Evolutionary conservation across 495 filamentous ascomycete genomes (phyloP).

Genomic region (Glonium stellatum): DNA sequence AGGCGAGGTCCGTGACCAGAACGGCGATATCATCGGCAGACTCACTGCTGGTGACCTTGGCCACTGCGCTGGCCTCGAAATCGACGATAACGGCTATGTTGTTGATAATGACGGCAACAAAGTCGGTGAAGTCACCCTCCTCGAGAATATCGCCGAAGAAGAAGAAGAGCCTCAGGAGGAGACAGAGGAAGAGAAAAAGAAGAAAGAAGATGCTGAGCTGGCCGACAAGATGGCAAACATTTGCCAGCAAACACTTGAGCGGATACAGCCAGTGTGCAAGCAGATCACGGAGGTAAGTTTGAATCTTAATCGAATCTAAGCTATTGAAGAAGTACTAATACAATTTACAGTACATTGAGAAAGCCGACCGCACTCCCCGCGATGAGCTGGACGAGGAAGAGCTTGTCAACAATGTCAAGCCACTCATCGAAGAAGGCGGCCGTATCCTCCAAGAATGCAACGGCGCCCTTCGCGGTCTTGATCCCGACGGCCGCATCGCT

Average conservation of each 20-base stretch:
- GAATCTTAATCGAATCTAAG: constrained; percentile 7
- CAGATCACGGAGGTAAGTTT: constrained; percentile 72
- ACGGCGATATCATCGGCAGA: constrained; percentile 74
- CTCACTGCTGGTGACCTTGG: constrained; percentile 67
- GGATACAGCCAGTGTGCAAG: constrained; percentile 76
- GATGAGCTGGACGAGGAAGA: constrained; percentile 89
- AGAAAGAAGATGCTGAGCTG: constrained; percentile 63
- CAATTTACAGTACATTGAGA: constrained; percentile 57
- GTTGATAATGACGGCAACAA: constrained; percentile 74
- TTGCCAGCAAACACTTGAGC: constrained; percentile 72
- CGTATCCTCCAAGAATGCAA: constrained; percentile 81
- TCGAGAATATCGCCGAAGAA: constrained; percentile 61
- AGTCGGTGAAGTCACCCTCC: constrained; percentile 70
- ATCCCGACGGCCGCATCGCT: constrained; percentile 80
- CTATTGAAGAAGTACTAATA: constrained; percentile 14
- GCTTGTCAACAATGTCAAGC: constrained; percentile 77
- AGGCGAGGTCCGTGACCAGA: constrained; percentile 72
- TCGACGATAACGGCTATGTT: constrained; percentile 82
- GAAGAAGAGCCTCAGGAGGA: constrained; percentile 48
- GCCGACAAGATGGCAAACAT: constrained; percentile 70
- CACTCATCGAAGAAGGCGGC: constrained; percentile 76
- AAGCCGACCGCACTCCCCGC: constrained; percentile 73
- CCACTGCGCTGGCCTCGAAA: constrained; percentile 65
- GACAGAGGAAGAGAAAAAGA: constrained; percentile 47
- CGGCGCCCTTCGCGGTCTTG: constrained; percentile 80